phyloP scores from a whole-genome alignment of 2,329 filamentous ascomycete species.

The Nemania bipapillata region DNA sequence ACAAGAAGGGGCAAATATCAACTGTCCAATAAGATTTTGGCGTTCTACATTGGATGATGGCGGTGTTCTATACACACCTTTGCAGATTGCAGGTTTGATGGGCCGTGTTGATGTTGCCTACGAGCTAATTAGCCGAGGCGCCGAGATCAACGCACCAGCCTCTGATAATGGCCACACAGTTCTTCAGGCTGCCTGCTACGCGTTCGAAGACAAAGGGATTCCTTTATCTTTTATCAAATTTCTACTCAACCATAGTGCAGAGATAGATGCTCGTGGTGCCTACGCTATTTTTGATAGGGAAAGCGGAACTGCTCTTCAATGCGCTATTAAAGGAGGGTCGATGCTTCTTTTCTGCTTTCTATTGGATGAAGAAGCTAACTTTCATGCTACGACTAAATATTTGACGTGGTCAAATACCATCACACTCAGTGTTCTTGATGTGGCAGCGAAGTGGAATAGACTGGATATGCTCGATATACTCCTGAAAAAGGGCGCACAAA shows the following conservation, averaged over 20 bases:
- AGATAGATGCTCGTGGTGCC: not conserved
- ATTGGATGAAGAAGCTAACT: not conserved
- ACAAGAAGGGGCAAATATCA: not conserved
- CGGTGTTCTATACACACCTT: not conserved
- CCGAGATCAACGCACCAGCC: conserved; percentile 8
- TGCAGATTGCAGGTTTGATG: not conserved
- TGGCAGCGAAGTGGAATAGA: not conserved
- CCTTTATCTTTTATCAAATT: not conserved
- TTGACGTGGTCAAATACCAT: not conserved
- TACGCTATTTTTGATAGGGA: too few species aligned
- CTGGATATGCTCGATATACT: conserved; percentile 18
- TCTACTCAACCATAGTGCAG: not conserved
- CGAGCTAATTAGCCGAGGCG: not conserved
- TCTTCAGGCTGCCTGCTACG: not conserved
- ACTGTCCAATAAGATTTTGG: not conserved
- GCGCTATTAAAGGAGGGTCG: not conserved
- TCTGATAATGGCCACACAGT: not conserved
- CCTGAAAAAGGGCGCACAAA: not conserved
- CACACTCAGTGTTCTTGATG: not conserved
- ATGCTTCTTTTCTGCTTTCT: conserved; percentile 1
- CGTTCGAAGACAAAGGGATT: not conserved
- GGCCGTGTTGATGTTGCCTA: not conserved
- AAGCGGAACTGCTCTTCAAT: not conserved
- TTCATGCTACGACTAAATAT: not conserved
- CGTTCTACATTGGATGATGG: not conserved